Conservation (phyloP, 371 early-diverging fungal genomes). For the Mucor velutinosus region DNA sequence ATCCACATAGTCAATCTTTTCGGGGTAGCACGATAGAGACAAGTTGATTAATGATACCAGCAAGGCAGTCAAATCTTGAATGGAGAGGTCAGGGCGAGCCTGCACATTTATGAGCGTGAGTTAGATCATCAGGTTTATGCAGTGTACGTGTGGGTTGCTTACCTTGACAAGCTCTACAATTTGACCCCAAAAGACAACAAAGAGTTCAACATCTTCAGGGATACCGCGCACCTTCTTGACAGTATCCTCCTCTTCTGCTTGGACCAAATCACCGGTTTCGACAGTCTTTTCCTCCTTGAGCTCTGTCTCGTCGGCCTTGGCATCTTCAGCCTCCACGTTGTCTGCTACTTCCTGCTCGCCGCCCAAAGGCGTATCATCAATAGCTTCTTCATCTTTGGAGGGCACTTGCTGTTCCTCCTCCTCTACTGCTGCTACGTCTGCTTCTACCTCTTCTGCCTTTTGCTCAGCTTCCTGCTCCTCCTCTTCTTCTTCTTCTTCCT, state of each 20-base stretch:
- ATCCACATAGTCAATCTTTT: slow-evolving; percentile 80
- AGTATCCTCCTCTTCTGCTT: slow-evolving; percentile 12
- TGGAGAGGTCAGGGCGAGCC: slow-evolving; percentile 87
- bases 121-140: not conserved
- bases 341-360: slow-evolving; percentile 18
- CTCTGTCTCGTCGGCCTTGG: slow-evolving; percentile 24
- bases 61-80: slow-evolving; percentile 87
- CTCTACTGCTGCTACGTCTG: slow-evolving; percentile 12
- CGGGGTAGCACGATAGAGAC: slow-evolving; percentile 90
- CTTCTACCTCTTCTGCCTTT: not conserved
- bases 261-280: slow-evolving; percentile 16
- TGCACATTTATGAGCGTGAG: slow-evolving; percentile 12
- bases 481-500: slow-evolving; percentile 26
- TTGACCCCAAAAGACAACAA: slow-evolving; percentile 94
- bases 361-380: not conserved
- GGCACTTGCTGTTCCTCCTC: slow-evolving; percentile 22
- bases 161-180: slow-evolving; percentile 87
- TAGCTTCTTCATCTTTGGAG: slow-evolving; percentile 13
- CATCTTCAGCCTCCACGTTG: slow-evolving; percentile 22
- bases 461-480: not conserved
- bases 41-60: slow-evolving; percentile 83
- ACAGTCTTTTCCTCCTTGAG: slow-evolving; percentile 13
- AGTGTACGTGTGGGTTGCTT: not conserved
- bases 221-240: slow-evolving; percentile 65
- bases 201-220: slow-evolving; percentile 83